Evolutionary conservation across 768 basidiomycete genomes (phyloP), one percentile per base, ranked within the genome.

Genomic region (Leccinum truebloodii): DNA sequence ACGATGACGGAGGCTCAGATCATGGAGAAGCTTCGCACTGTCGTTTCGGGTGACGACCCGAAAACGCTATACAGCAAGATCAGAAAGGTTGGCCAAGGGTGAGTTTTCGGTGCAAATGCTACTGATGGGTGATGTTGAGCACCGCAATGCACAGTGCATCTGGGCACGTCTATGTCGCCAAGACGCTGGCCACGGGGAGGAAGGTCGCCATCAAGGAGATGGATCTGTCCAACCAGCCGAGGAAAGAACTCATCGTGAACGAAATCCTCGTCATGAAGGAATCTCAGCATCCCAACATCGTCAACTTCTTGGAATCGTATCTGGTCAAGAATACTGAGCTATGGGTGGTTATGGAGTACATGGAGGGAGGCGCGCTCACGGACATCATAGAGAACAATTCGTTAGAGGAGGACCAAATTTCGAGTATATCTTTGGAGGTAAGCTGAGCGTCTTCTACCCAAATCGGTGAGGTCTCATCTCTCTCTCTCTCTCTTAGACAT

Each of bases 221-320:
- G 95, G 95, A 98, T 75, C 80, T 97, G 44, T 83, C 92, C 22
- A 92, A 94, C 71, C 95, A 96, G 69, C 96, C 95, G 20, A 82
- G 96, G 62, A 99, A 98, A 77, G 96, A 99, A 78, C 82, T 97
- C 55, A 96, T 98, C 71, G 95, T 97, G 58, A 98, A 98, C 68
- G 95, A 98, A 76, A 98, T 97, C 66, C 80, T 98, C 62, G 97
- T 99, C 66, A 98, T 99, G 96, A 96, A 95, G 74, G 97, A 95
- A 75, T 94, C 92, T 28, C 93, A 95, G 63, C 95, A 97, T 73
- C 93, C 94, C 32, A 98, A 97, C 69, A 95, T 98, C 59, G 95
- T 98, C 79, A 96, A 96, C 76, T 98, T 93, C 77, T 76, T 96
- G 46, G 92, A 96, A 6, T 86, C 92, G 24, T 97, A 95, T 75